Percentiles rank a stretch among this genome's conserved stretches.
These are phyloP conservation scores for Yarrowia osloensis DNA, from an alignment of 805 yeast species.

Conservation along the genomic window DNA sequence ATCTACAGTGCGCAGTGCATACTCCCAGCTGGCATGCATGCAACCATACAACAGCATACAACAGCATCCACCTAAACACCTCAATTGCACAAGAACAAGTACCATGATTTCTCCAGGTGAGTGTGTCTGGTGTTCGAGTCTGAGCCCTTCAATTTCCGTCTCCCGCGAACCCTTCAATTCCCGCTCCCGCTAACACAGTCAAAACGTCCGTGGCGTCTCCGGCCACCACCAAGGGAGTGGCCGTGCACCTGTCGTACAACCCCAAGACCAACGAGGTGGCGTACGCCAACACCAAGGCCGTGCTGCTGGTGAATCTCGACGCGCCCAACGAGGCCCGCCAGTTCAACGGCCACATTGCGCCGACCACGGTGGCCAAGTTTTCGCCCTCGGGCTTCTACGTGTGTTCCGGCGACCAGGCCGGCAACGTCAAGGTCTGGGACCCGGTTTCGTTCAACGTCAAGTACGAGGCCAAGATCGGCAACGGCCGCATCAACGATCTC, in stretches of 20 bases:
- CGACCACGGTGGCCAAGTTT: conserved; percentile 82
- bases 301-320: conserved; percentile 66
- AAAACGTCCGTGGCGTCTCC: conserved; percentile 75
- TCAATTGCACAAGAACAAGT: neutral
- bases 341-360: conserved; percentile 67
- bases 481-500: conserved; percentile 78
- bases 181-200: conserved; percentile 33
- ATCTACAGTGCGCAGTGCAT: neutral
- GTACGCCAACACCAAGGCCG: conserved; percentile 79
- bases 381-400: conserved; percentile 87
- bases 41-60: no score
- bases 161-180: no score
- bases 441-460: conserved; percentile 59
- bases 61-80: conserved; percentile 6
- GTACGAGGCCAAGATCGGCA: conserved; percentile 76
- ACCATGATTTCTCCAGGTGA: conserved; percentile 28
- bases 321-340: conserved; percentile 58
- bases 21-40: neutral
- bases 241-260: conserved; percentile 77
- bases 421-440: conserved; percentile 89
- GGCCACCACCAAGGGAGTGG: conserved; percentile 65
- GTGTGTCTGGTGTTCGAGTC: no score
- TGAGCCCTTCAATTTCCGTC: no score
- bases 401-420: conserved; percentile 91
- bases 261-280: conserved; percentile 66